These are phyloP conservation scores for Umbilicus rupestris DNA, from an alignment of 164 flowering plant genomes.

Conservation along the genomic window DNA sequence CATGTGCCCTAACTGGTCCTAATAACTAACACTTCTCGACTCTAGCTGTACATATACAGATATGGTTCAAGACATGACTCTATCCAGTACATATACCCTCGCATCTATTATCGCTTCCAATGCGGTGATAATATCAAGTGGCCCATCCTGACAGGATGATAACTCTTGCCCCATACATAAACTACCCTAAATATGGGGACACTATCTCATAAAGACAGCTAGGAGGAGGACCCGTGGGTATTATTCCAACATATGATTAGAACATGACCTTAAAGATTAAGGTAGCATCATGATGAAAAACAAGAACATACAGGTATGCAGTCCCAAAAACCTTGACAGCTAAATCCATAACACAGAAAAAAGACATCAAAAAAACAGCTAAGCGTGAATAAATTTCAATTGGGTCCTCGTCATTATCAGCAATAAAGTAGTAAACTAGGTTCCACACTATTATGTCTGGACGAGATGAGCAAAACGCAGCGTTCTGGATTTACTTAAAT, in stretches of 20 bases:
- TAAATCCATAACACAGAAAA: neutral
- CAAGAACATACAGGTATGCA: neutral
- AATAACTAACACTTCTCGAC: neutral
- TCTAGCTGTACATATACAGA: neutral
- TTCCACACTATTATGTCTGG: too few species aligned
- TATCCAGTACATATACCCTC: neutral
- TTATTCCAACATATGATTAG: neutral
- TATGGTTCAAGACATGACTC: too few species aligned
- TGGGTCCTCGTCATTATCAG: neutral
- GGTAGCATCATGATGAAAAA: neutral
- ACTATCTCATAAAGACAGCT: neutral
- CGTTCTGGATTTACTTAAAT: too few species aligned
- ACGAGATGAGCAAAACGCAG: too few species aligned
- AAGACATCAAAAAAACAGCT: neutral
- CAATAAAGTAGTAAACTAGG: too few species aligned
- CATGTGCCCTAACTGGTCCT: too few species aligned
- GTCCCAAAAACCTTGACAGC: neutral
- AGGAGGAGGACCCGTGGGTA: neutral
- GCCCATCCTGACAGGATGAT: constrained; percentile 3
- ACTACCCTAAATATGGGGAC: constrained; percentile 3
- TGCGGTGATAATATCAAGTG: neutral
- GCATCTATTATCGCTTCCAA: neutral
- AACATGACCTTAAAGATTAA: neutral
- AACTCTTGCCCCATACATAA: neutral
- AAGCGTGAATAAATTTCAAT: neutral